Base-by-base conservation (phyloP, 2,329 filamentous ascomycete genomes). In the Ophiocordyceps camponoti-leonardi region DNA sequence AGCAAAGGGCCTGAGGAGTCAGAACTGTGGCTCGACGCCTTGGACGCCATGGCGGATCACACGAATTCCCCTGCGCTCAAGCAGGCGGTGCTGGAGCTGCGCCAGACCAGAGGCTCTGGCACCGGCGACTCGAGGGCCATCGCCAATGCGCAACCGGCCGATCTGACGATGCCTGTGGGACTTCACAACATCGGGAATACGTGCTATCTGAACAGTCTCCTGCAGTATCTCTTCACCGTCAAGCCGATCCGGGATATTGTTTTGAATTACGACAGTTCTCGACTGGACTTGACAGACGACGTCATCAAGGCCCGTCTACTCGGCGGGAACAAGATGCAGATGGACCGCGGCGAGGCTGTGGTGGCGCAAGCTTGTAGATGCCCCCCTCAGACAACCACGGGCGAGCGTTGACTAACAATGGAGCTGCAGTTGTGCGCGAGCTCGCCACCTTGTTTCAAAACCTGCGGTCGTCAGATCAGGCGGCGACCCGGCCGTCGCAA, bases 141-240 rank as follows among this genome's bases (percentile, higher is more conserved):
- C 19, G 43, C 44, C 26, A 45, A 45, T 7, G 39, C 26, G n/a
- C 41, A 41, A 39, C 45, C 54, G 3, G 56, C 57, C 14, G 56
- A 67, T 46, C 54, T 64, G 42, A 68, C 75, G 28, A 79, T 85
- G 61, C 92, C 92, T 0, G 84, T 94, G 20, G 92, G 92, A 0
- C 72, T 96, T 6, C 75, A 80, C 50, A 98, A 96, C 54, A 94
- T 96, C 47, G 88, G 92, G 48, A 98, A 98, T 56, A 98, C 93
- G 0, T 98, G 92, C 61, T 98, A 98, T 56, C 72, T 98, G 46
- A 98, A 98, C 67, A 96, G 90, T 63, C 74, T 98, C 43, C 70
- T 98, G 11, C 92, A 98, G 55, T 96, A 94, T 58, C 83, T 95
- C 52, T 95, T 94, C 59, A 93, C 88, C 0, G 77, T 96, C 46